phyloP scores from a whole-genome alignment of 2,329 filamentous ascomycete genomes.

The Monilinia aucupariae region DNA sequence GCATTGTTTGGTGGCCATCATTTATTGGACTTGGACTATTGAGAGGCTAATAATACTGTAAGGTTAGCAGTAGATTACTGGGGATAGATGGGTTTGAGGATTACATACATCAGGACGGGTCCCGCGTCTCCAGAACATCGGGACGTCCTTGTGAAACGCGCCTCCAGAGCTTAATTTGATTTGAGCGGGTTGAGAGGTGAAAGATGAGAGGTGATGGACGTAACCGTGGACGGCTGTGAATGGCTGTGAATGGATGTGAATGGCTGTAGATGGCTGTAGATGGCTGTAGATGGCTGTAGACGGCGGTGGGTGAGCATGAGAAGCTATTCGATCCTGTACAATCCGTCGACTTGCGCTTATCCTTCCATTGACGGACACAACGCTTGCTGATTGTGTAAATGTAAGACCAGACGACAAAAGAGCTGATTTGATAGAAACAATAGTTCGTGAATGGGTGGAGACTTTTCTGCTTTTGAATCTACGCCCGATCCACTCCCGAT shows the following conservation, averaged over 20 bases:
- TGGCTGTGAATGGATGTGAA: no score
- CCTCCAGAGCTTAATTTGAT: not conserved
- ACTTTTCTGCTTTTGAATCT: no score
- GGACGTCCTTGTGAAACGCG: constrained; percentile 3
- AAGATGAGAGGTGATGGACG: no score
- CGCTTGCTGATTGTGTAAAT: not conserved
- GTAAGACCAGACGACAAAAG: not conserved
- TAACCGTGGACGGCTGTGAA: no score
- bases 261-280: no score
- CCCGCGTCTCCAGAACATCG: constrained; percentile 3
- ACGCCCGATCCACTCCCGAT: no score
- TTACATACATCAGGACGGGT: constrained; percentile 4
- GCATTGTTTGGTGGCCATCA: not conserved
- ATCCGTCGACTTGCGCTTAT: not conserved
- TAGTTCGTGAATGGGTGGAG: not conserved
- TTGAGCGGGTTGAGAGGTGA: not conserved
- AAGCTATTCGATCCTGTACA: no score
- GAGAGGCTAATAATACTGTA: not conserved
- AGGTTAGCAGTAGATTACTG: no score
- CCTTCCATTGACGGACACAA: not conserved
- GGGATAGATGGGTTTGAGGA: not conserved
- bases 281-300: no score
- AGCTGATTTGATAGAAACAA: not conserved
- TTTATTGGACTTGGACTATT: not conserved
- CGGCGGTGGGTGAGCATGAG: no score